A percentile compares a stretch with the other conserved stretches of the same genome.
These are phyloP conservation scores for Citeromyces hawaiiensis DNA, from an alignment of 1,139 yeast genomes.

Conservation along the genomic window DNA sequence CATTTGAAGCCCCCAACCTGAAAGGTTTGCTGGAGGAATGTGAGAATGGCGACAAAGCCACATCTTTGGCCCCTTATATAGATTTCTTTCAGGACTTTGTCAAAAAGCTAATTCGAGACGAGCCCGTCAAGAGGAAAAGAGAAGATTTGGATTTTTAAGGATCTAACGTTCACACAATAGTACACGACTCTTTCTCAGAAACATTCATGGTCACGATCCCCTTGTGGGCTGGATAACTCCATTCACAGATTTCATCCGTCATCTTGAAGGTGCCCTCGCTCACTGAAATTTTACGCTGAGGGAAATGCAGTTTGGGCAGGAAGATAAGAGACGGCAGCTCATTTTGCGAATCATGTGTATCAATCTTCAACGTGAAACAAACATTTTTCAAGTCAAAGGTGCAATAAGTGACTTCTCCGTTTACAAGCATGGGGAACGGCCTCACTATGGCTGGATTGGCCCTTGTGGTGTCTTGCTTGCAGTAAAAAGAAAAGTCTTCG, in stretches of 20 bases:
- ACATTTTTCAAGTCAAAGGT: constrained; percentile 39
- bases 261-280: background rate
- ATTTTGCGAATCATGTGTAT: constrained; percentile 3
- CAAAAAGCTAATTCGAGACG: constrained; percentile 38
- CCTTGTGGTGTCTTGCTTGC: constrained; percentile 45
- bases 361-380: constrained; percentile 34
- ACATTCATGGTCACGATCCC: background rate
- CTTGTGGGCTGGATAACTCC: background rate
- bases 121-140: constrained; percentile 11
- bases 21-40: constrained; percentile 43
- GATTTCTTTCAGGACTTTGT: constrained; percentile 61
- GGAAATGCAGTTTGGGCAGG: background rate
- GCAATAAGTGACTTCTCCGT: constrained; percentile 34
- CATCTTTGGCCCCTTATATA: constrained; percentile 63
- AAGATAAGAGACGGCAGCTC: background rate
- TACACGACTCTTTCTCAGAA: background rate
- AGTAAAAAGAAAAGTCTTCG: constrained; percentile 86
- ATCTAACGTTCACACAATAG: background rate
- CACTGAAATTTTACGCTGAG: background rate
- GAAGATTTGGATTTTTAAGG: background rate
- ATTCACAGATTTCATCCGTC: background rate
- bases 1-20: constrained; percentile 70
- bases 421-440: constrained; percentile 53
- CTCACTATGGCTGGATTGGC: constrained; percentile 60
- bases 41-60: constrained; percentile 28